Evolutionary conservation across 176 grass and related monocot species (phyloP).

Genomic region (Bromus sterilis): DNA sequence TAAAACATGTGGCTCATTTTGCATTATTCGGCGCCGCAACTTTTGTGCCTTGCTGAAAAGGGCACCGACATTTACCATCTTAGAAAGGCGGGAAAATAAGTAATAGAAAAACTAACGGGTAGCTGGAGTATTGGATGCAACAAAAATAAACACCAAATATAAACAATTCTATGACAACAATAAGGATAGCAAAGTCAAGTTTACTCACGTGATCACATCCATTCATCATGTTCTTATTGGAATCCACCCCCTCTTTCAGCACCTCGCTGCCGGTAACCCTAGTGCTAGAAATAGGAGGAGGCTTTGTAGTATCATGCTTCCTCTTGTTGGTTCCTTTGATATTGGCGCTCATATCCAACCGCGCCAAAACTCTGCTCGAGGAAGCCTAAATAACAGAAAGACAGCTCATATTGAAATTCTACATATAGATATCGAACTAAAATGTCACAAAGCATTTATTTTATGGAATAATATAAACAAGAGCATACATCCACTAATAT

Average conservation of each 20-base stretch:
- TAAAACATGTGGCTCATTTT: not conserved
- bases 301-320: slow-evolving; percentile 17
- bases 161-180: not conserved
- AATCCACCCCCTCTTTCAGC: not conserved
- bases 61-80: not conserved
- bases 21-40: not conserved
- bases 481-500: not conserved
- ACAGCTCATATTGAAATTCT: too few relatives aligned
- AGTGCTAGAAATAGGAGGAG: slow-evolving; percentile 16
- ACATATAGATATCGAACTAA: too few relatives aligned
- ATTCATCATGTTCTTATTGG: not conserved
- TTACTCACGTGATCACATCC: slow-evolving; percentile 36
- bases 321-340: slow-evolving; percentile 57
- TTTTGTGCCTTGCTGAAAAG: not conserved
- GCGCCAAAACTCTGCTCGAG: too few relatives aligned
- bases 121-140: too few relatives aligned
- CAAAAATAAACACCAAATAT: too few relatives aligned
- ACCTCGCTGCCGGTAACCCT: not conserved
- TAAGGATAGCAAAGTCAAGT: not conserved
- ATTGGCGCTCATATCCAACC: too few relatives aligned
- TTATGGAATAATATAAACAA: not conserved
- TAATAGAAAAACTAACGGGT: too few relatives aligned
- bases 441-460: too few relatives aligned
- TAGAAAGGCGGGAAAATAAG: not conserved
- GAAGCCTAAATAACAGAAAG: too few relatives aligned